Base-by-base conservation (phyloP, 176 grass and related monocot species). In the Triticum monococcum region DNA sequence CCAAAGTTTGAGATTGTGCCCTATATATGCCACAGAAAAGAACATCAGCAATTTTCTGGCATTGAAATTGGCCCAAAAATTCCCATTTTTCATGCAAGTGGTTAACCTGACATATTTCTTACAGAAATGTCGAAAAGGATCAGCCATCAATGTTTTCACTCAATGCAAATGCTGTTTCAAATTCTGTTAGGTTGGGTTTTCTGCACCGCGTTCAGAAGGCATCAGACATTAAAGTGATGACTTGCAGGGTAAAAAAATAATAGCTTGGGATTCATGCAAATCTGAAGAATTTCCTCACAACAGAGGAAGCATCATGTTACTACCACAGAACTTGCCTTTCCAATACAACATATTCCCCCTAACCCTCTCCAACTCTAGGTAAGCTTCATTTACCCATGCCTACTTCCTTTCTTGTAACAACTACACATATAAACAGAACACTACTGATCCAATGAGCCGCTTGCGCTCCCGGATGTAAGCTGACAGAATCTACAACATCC, bases 361-460 rank as follows among this genome's bases (percentile, higher is more conserved):
- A 83, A 70, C 33, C 35, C 63, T 62, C 65, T 59, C 63, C 24
- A 41, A 23, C 43, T 68, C 64, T 62, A 79, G 52, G 79, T 90
- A 88, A 82, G 38, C 54, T 88, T 45, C 63, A 77, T 82, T 85
- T 88, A 77, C 64, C 54, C 69, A 64, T 81, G 70, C 81, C 82
- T 88, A 88, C 78, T 64, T 32, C 52, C 61, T 86, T 88, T 87
- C 65, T 78, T 77, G 82, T 78, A 79, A 91, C 63, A 77, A 30
- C 86, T 88, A 85, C 86, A 88, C 90, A 91, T 91, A 88, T 91
- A 70, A 85, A 91, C 86, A 88, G 77, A 91, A 71, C 38, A 59
- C 82, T 43, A 88, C 64, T 81, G 40, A 78, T 72, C 71, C 71
- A 7, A 32, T 20, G 40, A 81, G 86, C 81, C 50, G 68, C 80